Base-by-base conservation (phyloP, 164 flowering plant genomes). In the Nelumbo lutea region DNA sequence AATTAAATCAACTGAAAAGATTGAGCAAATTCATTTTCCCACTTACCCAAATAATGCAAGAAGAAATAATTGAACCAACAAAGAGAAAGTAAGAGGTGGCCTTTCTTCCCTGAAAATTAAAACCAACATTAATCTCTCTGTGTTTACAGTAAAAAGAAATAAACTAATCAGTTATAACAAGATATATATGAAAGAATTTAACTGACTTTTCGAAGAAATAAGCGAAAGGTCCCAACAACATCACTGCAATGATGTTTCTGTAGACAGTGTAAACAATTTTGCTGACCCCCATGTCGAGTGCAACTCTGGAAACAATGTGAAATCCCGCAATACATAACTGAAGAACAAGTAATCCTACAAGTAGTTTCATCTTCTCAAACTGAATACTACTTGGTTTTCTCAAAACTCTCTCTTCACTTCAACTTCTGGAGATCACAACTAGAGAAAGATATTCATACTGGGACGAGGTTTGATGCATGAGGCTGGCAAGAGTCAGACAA, bases 221-320 rank as follows among this genome's bases (percentile, higher is more conserved):
- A 42, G 97, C 91, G 66, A 77, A 81, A 59, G 93, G 97, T 42
- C 73, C 72, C 61, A 90, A 58, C 70, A 90, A 52, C 70, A 83
- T 50, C 73, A 90, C 46, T 2, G 93, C 93, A 73, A 90, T 83
- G 55, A 84, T 79, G 75, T 90, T 90, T 70, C 92, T 84, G 66
- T 88, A 88, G 58, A 90, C 86, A 7, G 90, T 88, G 70, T 76
- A 88, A 42, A 88, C 93, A 69, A 88, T 82, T 76, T 88, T 85
- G 83, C 97, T 90, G 57, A 90, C 81, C 27, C 93, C 91, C 73
- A 87, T 86, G 77, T 90, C 85, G 3, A 90, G 86, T 55, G 92
- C 97, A 73, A 84, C 76, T 69, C 93, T 87, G 13, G 89, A 82
- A n/a, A 91, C 92, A 41, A 91, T 83, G 78, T 88, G 93, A 75